Percentiles rank a stretch among this genome's conserved stretches.
These are phyloP conservation scores for Aspergillus brasiliensis DNA, from an alignment of 2,329 filamentous ascomycete species.

Conservation along the genomic window DNA sequence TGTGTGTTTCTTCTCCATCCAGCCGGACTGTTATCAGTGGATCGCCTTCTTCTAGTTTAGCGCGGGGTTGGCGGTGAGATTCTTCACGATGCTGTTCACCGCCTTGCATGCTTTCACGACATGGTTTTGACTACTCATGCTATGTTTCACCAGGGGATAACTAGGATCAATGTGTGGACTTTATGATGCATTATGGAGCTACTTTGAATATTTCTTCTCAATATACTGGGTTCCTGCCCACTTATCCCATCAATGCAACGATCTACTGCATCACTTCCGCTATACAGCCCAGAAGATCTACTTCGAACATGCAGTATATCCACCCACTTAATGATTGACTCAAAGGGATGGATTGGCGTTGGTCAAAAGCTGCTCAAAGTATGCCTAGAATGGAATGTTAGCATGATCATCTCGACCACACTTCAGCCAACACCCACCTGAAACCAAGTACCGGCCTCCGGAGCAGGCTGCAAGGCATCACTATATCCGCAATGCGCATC, in stretches of 20 bases:
- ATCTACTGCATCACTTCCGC: not conserved
- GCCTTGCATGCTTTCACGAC: constrained; percentile 13
- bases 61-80: constrained; percentile 32
- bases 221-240: too few species aligned
- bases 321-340: not conserved
- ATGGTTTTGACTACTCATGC: not conserved
- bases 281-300: not conserved
- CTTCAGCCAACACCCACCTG: constrained; percentile 43
- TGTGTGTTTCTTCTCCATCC: constrained; percentile 25
- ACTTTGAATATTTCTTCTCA: too few species aligned
- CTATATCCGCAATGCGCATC: constrained; percentile 57
- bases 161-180: too few species aligned
- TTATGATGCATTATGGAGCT: too few species aligned
- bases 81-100: constrained; percentile 15
- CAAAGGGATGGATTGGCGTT: constrained; percentile 30
- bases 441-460: constrained; percentile 71
- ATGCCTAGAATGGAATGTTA: constrained; percentile 21
- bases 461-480: constrained; percentile 63
- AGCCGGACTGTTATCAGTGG: constrained; percentile 28
- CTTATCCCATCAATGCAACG: too few species aligned
- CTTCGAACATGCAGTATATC: not conserved
- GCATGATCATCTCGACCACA: constrained; percentile 24
- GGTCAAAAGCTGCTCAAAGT: constrained; percentile 32
- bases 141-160: not conserved
- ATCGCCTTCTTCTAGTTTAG: constrained; percentile 25